Conservation (phyloP, 345 rosid genomes). For the Gynandropsis gynandra region DNA sequence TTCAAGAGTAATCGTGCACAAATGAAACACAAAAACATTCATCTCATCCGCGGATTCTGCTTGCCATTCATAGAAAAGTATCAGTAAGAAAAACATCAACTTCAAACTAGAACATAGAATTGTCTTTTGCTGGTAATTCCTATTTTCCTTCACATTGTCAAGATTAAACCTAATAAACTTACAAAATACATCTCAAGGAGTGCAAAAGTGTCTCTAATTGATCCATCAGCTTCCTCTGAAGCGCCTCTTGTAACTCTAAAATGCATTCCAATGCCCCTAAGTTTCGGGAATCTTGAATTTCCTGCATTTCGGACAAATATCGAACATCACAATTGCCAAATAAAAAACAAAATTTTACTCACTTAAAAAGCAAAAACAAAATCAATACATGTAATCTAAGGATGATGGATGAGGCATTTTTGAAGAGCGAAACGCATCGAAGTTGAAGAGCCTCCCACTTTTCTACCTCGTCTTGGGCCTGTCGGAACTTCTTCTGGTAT, state of each 20-base stretch:
- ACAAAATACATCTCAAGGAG: slow-evolving; percentile 53
- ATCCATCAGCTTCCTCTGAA: slow-evolving; percentile 63
- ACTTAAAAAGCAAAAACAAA: neutral
- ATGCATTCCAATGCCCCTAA: slow-evolving; percentile 49
- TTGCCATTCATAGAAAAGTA: no score
- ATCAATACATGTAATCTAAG: slow-evolving; percentile 53
- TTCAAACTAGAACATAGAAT: no score
- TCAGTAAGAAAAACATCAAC: no score
- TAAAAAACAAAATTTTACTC: neutral
- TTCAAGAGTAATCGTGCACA: no score
- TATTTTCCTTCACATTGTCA: no score
- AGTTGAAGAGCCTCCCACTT: slow-evolving; percentile 67
- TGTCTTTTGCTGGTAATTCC: no score
- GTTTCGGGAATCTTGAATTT: slow-evolving; percentile 41
- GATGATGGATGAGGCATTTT: slow-evolving; percentile 62
- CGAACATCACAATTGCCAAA: neutral
- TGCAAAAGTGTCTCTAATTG: slow-evolving; percentile 46
- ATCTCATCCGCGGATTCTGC: no score
- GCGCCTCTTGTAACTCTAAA: slow-evolving; percentile 44
- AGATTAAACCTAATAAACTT: slow-evolving; percentile 13
- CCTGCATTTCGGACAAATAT: slow-evolving; percentile 27
- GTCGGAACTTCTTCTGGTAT: slow-evolving; percentile 58
- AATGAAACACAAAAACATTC: no score
- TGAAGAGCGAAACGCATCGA: slow-evolving; percentile 48
- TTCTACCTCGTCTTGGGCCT: slow-evolving; percentile 50